Conservation (phyloP, 345 rosid species). For the Bruguiera parviflora region DNA sequence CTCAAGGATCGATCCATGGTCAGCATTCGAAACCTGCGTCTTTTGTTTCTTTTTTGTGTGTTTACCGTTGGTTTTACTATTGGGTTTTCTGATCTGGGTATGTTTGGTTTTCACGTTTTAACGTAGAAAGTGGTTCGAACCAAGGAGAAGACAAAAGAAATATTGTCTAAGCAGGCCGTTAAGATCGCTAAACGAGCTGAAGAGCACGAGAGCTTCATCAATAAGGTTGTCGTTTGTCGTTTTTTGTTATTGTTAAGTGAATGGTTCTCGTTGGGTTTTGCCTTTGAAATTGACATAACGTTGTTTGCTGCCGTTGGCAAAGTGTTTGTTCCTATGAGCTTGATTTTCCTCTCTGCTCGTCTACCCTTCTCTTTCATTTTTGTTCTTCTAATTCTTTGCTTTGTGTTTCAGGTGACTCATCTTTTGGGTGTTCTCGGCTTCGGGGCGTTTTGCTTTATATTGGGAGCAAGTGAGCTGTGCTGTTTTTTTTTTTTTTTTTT, state of each 20-base stretch:
- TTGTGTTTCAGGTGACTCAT: conserved; percentile 64
- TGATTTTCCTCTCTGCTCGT: background rate
- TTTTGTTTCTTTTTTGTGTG: background rate
- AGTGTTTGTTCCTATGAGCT: background rate
- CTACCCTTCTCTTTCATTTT: background rate
- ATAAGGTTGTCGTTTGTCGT: conserved; percentile 46
- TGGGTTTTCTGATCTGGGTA: conserved; percentile 19
- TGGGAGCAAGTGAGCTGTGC: conserved; percentile 80
- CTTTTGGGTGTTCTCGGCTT: conserved; percentile 86
- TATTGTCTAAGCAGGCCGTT: conserved; percentile 79
- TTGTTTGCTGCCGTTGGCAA: background rate
- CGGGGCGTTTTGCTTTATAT: conserved; percentile 84
- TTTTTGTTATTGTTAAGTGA: background rate
- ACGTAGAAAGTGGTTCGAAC: conserved; percentile 68
- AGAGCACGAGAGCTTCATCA: conserved; percentile 82
- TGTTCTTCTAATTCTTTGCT: background rate
- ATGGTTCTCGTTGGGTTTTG: background rate
- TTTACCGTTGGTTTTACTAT: background rate
- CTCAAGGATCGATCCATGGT: conserved; percentile 72
- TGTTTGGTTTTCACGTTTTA: conserved; percentile 7
- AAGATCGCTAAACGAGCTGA: conserved; percentile 95
- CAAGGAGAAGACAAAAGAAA: conserved; percentile 79
- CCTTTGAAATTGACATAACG: background rate
- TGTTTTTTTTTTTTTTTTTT: background rate
- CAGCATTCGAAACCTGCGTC: background rate